These are phyloP conservation scores for Trichoderma virens DNA, from an alignment of 495 filamentous ascomycete genomes.

Conservation along the genomic window DNA sequence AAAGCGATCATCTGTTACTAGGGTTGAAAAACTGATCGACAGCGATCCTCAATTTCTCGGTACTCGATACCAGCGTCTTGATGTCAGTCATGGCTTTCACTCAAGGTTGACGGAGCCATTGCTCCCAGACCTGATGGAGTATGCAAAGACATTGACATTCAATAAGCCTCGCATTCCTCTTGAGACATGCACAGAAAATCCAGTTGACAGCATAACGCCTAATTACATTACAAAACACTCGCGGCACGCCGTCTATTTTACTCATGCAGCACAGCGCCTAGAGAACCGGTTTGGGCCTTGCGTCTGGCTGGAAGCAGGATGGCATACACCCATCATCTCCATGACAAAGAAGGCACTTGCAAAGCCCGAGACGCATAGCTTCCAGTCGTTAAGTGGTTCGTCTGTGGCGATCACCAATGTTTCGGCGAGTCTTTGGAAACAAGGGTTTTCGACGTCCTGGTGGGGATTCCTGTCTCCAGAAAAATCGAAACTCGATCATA, in stretches of 20 bases:
- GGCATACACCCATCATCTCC: conserved; percentile 24
- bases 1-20: conserved; percentile 17
- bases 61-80: conserved; percentile 18
- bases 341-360: conserved; percentile 16
- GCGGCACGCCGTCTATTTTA: conserved; percentile 28
- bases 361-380: conserved; percentile 10
- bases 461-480: conserved; percentile 18
- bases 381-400: conserved; percentile 12
- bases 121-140: conserved; percentile 19
- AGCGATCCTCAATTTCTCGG: background rate
- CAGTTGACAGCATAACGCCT: conserved; percentile 18
- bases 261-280: conserved; percentile 23
- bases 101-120: conserved; percentile 32
- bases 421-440: conserved; percentile 21
- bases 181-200: conserved; percentile 23
- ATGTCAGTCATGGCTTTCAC: conserved; percentile 39
- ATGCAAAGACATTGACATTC: conserved; percentile 21
- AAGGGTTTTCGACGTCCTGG: conserved; percentile 15
- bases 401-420: conserved; percentile 16
- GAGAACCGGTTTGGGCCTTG: conserved; percentile 19
- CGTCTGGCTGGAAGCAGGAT: conserved; percentile 32
- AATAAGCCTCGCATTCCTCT: conserved; percentile 24
- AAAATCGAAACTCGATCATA: conserved; percentile 16
- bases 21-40: conserved; percentile 13
- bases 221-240: conserved; percentile 22